phyloP scores from a whole-genome alignment of 129 eudicot genomes.

The Heracleum sosnowskyi region DNA sequence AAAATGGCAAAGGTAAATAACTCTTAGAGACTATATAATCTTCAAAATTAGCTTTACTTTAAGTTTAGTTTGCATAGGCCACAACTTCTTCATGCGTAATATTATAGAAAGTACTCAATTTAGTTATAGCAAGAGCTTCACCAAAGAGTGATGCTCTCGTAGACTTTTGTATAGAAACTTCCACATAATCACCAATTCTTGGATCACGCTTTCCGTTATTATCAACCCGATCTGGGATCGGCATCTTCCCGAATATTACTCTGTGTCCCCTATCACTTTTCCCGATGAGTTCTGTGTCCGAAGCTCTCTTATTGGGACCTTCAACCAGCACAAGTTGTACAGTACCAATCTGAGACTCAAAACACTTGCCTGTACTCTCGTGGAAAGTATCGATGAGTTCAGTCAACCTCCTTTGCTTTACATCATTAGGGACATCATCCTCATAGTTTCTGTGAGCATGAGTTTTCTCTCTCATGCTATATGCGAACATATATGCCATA shows the following conservation, averaged over 20 bases:
- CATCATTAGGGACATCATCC: conserved; percentile 75
- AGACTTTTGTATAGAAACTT: conserved; percentile 69
- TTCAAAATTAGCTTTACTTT: conserved; percentile 8
- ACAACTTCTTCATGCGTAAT: conserved; percentile 37
- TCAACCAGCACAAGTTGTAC: conserved; percentile 89
- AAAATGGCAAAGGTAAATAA: not conserved
- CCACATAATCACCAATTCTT: conserved; percentile 73
- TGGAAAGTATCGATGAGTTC: conserved; percentile 85
- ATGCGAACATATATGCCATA: conserved; percentile 99
- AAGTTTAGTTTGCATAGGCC: conserved; percentile 39
- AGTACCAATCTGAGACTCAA: conserved; percentile 67
- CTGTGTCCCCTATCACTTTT: conserved; percentile 96
- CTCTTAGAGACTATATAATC: not conserved
- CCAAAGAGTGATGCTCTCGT: conserved; percentile 87
- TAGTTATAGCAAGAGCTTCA: conserved; percentile 71
- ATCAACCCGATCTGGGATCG: conserved; percentile 51
- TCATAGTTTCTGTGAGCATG: conserved; percentile 88
- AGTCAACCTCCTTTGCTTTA: conserved; percentile 79
- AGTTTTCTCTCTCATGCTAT: conserved; percentile 99
- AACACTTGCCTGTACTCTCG: conserved; percentile 82
- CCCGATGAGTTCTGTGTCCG: conserved; percentile 94
- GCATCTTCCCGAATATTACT: conserved; percentile 44
- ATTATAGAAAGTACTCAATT: conserved; percentile 62
- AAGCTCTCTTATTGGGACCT: conserved; percentile 94
- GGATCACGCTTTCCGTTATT: conserved; percentile 51